phyloP scores from a whole-genome alignment of 2,329 filamentous ascomycete species.

The Gremmenia infestans region DNA sequence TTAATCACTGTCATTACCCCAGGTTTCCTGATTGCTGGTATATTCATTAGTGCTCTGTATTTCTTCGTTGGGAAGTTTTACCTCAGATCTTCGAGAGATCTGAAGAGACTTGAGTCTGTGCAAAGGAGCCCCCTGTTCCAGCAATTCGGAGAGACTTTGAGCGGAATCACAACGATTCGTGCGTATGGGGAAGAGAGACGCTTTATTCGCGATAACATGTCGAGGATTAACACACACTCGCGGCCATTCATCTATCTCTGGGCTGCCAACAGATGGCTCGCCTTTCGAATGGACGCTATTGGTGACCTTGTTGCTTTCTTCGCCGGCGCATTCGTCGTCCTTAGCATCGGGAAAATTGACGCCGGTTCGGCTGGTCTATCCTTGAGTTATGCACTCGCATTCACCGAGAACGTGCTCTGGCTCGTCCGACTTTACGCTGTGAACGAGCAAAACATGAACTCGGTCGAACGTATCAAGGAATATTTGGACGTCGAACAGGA shows the following conservation, averaged over 20 bases:
- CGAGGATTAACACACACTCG: conserved; percentile 82
- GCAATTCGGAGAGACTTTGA: conserved; percentile 93
- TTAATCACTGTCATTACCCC: conserved; percentile 88
- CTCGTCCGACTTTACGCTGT: conserved; percentile 88
- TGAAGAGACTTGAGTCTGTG: conserved; percentile 92
- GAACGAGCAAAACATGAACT: conserved; percentile 99
- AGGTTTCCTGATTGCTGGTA: conserved; percentile 78
- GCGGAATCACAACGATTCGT: conserved; percentile 92
- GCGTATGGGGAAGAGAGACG: conserved; percentile 92
- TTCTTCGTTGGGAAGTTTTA: conserved; percentile 82
- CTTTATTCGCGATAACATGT: conserved; percentile 88
- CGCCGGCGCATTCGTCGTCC: conserved; percentile 83
- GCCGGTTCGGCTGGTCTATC: conserved; percentile 90
- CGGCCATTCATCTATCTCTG: conserved; percentile 94
- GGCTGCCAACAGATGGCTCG: conserved; percentile 95
- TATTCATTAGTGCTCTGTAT: conserved; percentile 82
- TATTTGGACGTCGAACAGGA: conserved; percentile 97
- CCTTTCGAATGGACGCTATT: conserved; percentile 84
- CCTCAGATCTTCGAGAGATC: conserved; percentile 83
- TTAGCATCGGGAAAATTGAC: conserved; percentile 78
- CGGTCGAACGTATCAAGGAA: conserved; percentile 94
- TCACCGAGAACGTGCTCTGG: conserved; percentile 96
- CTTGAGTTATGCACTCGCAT: conserved; percentile 91
- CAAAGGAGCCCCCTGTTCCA: conserved; percentile 94
- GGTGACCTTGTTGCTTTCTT: conserved; percentile 93